phyloP scores from a whole-genome alignment of 257 asterid genomes.

The Anisodus tanguticus region DNA sequence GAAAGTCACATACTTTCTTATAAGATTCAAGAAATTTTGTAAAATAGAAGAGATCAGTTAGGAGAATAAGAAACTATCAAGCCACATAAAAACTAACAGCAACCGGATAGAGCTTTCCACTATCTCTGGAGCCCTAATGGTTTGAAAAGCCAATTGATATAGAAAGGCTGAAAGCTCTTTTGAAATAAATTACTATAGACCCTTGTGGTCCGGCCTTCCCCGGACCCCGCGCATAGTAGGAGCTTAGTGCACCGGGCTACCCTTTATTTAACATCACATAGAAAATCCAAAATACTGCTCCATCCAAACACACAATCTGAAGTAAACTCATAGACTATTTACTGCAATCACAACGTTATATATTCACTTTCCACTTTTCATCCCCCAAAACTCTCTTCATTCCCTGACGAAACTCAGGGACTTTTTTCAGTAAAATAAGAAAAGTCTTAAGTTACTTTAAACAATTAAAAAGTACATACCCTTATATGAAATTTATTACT shows the following conservation, averaged over 20 bases:
- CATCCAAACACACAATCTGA: background rate
- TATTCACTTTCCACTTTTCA: conserved; percentile 9
- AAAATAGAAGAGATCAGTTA: background rate
- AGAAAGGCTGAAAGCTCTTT: background rate
- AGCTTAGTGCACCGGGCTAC: too few relatives aligned
- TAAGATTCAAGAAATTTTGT: background rate
- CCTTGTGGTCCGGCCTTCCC: too few relatives aligned
- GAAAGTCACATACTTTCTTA: background rate
- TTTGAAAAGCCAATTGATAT: conserved; percentile 14
- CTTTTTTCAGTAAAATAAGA: conserved; percentile 8
- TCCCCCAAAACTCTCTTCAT: conserved; percentile 5
- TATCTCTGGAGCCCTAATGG: background rate
- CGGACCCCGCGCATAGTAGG: too few relatives aligned
- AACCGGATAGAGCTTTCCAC: conserved; percentile 2
- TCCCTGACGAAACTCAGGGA: background rate
- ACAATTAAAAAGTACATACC: background rate
- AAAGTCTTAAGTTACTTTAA: conserved; percentile 21
- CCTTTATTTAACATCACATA: background rate
- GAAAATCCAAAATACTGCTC: background rate
- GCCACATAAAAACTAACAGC: conserved; percentile 1
- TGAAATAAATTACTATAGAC: background rate
- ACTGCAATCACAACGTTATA: background rate
- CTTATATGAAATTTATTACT: too few relatives aligned
- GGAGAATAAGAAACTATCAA: conserved; percentile 19
- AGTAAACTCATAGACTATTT: conserved; percentile 8